Percentiles rank a stretch among this genome's conserved stretches.
These are phyloP conservation scores for Suillus weaverae DNA, from an alignment of 768 basidiomycete genomes.

Conservation along the genomic window DNA sequence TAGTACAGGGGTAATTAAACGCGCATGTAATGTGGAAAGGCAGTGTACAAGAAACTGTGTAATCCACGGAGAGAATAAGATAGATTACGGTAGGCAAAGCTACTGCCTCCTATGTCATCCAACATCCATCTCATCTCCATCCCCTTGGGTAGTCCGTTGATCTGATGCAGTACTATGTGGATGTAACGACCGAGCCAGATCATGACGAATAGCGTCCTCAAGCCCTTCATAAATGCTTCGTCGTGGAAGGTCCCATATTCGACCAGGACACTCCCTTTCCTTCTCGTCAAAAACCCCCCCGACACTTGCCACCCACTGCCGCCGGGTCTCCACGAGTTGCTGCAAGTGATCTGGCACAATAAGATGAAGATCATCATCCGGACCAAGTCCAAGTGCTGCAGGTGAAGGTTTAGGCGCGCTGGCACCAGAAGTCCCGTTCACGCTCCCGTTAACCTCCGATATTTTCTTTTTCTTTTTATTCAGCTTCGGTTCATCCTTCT, in stretches of 20 bases:
- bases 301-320: constrained; percentile 76
- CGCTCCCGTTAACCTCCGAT: constrained; percentile 34
- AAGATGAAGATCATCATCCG: constrained; percentile 64
- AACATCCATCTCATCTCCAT: constrained; percentile 67
- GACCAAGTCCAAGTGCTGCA: constrained; percentile 67
- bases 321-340: constrained; percentile 72
- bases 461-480: constrained; percentile 74
- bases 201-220: constrained; percentile 57
- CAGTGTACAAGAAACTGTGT: constrained; percentile 23
- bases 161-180: constrained; percentile 19
- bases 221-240: constrained; percentile 75
- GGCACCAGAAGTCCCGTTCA: constrained; percentile 29
- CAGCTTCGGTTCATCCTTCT: constrained; percentile 74
- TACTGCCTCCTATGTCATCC: constrained; percentile 39
- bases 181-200: constrained; percentile 29
- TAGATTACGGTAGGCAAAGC: constrained; percentile 10
- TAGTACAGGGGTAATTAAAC: constrained; percentile 18
- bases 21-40: constrained; percentile 20
- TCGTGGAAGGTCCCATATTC: constrained; percentile 77
- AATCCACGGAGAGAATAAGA: constrained; percentile 27
- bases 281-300: constrained; percentile 76
- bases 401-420: constrained; percentile 60
- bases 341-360: constrained; percentile 66
- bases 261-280: constrained; percentile 62
- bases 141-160: constrained; percentile 38